Evolutionary conservation across 441 rosid genomes (phyloP), one percentile per base, ranked within the genome.

Genomic region (Macaranga tanarius): DNA sequence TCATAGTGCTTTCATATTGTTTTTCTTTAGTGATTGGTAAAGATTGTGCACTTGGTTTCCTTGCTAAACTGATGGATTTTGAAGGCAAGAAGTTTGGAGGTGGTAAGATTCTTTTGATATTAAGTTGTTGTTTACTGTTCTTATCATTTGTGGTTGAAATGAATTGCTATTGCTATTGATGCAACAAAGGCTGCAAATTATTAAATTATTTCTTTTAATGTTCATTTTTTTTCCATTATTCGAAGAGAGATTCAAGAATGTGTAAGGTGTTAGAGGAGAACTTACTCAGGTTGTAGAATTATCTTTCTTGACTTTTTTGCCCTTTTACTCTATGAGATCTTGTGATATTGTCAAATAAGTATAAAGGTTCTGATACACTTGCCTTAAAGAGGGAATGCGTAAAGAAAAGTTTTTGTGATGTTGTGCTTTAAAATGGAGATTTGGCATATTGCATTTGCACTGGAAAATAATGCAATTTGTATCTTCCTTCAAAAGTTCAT

Each of bases 71-170:
- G 54, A 64, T 64, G 67, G 67, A 44, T 64, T 26, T 47, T 44
- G 52, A 64, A 64, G 25, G 52, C 52, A 64, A 64, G 31, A 64
- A 44, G 67, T 64, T 64, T 64, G 67, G 67, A 64, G 31, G 52
- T 0, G 67, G 67, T 64, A 62, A 64, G 67, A 42, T 64, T 31
- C 54, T 40, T n/a, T n/a, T 0, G 28, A 62, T 25, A 3, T 58
- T 25, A 20, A 3, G 25, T 20, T 20, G 20, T 55, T 7, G 0
- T 55, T 20, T 58, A 58, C 15, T 25, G 31, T 58, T 58, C 10
- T 12, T 58, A 4, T 11, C 34, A 10, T 58, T 25, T 25, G 22
- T 2, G 31, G 34, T 58, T 58, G 48, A 7, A 45, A 7, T 45
- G 48, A 28, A 28, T 28, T 3, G 31, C 3, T 28, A 28, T 3